These are phyloP conservation scores for Takashimella koratensis DNA, from an alignment of 1,284 basidiomycete species.

Conservation along the genomic window DNA sequence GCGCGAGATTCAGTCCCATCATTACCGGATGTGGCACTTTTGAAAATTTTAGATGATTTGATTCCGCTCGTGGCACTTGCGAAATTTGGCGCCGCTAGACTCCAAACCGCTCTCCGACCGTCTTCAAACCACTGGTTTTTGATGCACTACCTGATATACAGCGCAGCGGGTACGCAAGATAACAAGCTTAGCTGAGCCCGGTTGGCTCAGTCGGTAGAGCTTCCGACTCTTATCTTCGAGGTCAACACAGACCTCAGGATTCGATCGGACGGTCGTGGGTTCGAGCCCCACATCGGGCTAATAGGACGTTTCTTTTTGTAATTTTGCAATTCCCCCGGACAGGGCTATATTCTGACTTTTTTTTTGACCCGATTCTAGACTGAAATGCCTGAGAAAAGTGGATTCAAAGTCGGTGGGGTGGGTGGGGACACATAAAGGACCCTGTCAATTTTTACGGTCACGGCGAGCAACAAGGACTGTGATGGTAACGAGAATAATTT, in stretches of 20 bases:
- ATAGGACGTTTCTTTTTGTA: not conserved
- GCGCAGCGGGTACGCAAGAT: too few species aligned
- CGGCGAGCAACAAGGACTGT: not conserved
- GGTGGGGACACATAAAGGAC: not conserved
- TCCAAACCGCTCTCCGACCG: too few species aligned
- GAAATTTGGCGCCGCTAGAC: too few species aligned
- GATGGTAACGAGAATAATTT: too few species aligned
- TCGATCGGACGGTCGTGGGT: not conserved
- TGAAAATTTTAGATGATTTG: too few species aligned
- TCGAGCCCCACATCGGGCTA: conserved; percentile 1
- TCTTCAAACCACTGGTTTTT: too few species aligned
- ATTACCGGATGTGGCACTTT: too few species aligned
- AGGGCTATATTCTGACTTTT: not conserved
- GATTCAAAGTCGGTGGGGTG: not conserved
- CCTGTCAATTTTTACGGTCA: not conserved
- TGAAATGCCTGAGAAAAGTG: not conserved
- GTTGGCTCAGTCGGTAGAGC: not conserved
- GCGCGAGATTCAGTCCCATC: too few species aligned
- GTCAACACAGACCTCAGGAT: not conserved
- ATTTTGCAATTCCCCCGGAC: not conserved
- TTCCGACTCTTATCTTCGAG: not conserved
- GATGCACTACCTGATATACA: too few species aligned
- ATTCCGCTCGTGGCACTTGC: too few species aligned
- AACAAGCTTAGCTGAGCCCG: not conserved
- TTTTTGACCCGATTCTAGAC: not conserved